These are phyloP conservation scores for Syzygium jambos DNA, from an alignment of 345 rosid species.

Conservation along the genomic window DNA sequence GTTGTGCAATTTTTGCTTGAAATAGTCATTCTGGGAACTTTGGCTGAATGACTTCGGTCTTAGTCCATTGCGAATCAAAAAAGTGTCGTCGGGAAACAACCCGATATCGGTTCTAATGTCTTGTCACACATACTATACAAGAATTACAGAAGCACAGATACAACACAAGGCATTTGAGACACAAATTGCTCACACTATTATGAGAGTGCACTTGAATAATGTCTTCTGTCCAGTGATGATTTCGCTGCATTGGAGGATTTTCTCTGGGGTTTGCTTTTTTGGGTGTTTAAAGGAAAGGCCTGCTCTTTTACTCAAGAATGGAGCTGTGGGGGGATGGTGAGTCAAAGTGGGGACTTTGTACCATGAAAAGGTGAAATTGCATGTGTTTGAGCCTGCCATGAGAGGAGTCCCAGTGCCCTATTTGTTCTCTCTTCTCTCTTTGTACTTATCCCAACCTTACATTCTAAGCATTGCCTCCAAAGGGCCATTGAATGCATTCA, in stretches of 20 bases:
- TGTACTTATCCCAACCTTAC: constrained; percentile 9
- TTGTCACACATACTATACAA: not conserved
- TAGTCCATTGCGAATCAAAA: not conserved
- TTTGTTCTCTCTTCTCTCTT: not conserved
- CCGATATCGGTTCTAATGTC: not conserved
- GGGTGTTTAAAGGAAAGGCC: not conserved
- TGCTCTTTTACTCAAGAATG: not conserved
- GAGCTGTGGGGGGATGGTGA: not conserved
- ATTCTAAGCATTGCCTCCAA: constrained; percentile 20
- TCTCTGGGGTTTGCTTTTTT: not conserved
- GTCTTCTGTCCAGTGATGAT: not conserved
- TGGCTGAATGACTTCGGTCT: not conserved
- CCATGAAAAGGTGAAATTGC: constrained; percentile 16
- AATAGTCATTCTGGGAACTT: not conserved
- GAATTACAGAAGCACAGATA: not conserved
- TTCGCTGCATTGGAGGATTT: not conserved
- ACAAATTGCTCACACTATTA: not conserved
- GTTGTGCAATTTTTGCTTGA: not conserved
- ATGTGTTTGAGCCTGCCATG: constrained; percentile 32
- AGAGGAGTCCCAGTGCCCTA: constrained; percentile 10
- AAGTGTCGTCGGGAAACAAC: not conserved
- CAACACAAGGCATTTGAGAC: not conserved
- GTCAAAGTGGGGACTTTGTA: constrained; percentile 15
- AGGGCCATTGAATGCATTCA: constrained; percentile 21
- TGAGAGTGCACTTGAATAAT: not conserved